A percentile compares a stretch with the other conserved stretches of the same genome.
Evolutionary conservation across 2,329 filamentous ascomycete species (phyloP).

Genomic region (Ceratocystis destructans): DNA sequence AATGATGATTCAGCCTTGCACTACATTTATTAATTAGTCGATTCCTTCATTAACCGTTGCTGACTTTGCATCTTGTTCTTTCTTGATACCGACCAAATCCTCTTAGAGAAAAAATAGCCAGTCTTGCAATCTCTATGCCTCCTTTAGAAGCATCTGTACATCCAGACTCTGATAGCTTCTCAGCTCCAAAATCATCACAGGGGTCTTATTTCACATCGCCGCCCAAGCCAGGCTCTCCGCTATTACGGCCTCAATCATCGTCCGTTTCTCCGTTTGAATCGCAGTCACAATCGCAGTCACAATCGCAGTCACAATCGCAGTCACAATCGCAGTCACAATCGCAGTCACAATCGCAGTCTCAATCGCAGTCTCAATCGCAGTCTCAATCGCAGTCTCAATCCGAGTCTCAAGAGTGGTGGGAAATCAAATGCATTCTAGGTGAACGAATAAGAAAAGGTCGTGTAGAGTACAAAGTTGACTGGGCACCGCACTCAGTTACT

Average conservation of each 20-base stretch:
- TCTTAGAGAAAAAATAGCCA: background rate
- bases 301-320: background rate
- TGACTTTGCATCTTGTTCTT: background rate
- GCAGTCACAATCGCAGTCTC: background rate
- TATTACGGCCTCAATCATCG: background rate
- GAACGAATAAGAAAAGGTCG: constrained; percentile 9
- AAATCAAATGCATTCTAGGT: constrained; percentile 16
- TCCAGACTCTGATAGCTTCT: background rate
- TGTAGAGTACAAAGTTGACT: constrained; percentile 17
- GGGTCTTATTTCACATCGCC: background rate
- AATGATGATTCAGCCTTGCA: background rate
- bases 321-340: background rate
- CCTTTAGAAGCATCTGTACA: background rate
- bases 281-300: background rate
- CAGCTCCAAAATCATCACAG: background rate
- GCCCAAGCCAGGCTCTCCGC: background rate
- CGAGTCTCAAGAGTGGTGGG: constrained; percentile 15
- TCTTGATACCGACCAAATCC: background rate
- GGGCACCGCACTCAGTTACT: constrained; percentile 15
- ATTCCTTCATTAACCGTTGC: background rate
- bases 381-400: background rate
- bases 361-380: no score
- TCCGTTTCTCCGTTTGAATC: background rate
- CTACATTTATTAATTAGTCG: background rate
- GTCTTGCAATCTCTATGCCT: background rate